phyloP scores from a whole-genome alignment of 805 yeast species.

The Wickerhamiella nectarea region DNA sequence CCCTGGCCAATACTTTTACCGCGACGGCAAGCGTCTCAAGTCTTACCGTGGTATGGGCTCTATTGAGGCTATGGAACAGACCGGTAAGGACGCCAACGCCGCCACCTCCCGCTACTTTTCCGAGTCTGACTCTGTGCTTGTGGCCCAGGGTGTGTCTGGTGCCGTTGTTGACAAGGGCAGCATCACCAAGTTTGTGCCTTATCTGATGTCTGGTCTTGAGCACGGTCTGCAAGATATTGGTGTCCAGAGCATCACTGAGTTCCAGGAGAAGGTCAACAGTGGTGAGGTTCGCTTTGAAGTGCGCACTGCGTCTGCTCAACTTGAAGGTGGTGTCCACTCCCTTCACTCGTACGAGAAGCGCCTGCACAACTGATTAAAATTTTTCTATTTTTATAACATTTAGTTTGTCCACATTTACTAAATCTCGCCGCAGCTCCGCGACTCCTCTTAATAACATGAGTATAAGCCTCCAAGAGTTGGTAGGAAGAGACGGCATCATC shows the following conservation, averaged over 20 bases:
- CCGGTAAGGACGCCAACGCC: constrained; percentile 81
- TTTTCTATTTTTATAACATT: neutral
- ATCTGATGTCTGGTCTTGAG: constrained; percentile 87
- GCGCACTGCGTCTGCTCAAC: constrained; percentile 97
- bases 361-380: constrained; percentile 74
- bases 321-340: constrained; percentile 97
- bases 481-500: constrained; percentile 23
- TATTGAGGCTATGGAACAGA: constrained; percentile 93
- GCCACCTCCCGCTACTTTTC: constrained; percentile 97
- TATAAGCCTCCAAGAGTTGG: neutral
- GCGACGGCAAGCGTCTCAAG: constrained; percentile 96
- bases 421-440: neutral
- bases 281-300: constrained; percentile 85
- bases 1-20: constrained; percentile 95
- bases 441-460: neutral
- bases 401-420: neutral
- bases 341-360: constrained; percentile 96
- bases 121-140: constrained; percentile 87
- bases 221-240: constrained; percentile 99
- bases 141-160: constrained; percentile 98
- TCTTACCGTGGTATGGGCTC: constrained; percentile 99
- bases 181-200: constrained; percentile 83
- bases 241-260: constrained; percentile 46
- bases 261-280: constrained; percentile 47
- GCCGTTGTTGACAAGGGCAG: constrained; percentile 96